Evolutionary conservation across 192 early-diverging fungal genomes (phyloP).

Genomic region (Globomyces pollinis-pini): DNA sequence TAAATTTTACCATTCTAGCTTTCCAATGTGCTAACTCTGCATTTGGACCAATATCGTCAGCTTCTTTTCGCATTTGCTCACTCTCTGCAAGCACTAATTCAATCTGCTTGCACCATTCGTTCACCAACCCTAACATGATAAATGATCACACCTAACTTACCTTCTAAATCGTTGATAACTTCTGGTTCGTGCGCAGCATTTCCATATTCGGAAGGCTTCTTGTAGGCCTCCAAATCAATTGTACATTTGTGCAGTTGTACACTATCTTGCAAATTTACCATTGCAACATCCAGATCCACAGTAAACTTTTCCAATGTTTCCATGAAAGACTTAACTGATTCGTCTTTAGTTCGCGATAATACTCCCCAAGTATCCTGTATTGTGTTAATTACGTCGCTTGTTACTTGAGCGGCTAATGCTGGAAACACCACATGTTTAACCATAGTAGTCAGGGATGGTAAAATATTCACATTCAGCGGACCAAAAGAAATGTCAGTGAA

Average conservation of each 20-base stretch:
- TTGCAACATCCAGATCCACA: conserved; percentile 53
- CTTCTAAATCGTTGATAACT: conserved; percentile 47
- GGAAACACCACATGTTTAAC: conserved; percentile 56
- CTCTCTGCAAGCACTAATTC: conserved; percentile 58
- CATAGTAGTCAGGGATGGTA: conserved; percentile 48
- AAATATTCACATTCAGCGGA: conserved; percentile 35
- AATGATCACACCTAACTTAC: conserved; percentile 15
- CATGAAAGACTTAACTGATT: conserved; percentile 46
- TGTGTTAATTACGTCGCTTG: neutral
- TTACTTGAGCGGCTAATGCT: conserved; percentile 47
- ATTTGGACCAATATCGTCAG: conserved; percentile 62
- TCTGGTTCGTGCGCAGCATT: conserved; percentile 52
- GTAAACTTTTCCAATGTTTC: conserved; percentile 53
- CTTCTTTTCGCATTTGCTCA: conserved; percentile 64
- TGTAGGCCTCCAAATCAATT: conserved; percentile 50
- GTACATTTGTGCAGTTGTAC: conserved; percentile 46
- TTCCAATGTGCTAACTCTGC: conserved; percentile 66
- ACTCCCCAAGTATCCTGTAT: conserved; percentile 55
- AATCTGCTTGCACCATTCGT: conserved; percentile 62
- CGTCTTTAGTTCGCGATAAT: conserved; percentile 37
- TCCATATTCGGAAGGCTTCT: conserved; percentile 47
- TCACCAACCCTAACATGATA: conserved; percentile 38
- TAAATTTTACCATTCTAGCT: conserved; percentile 63
- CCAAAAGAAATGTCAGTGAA: conserved; percentile 49
- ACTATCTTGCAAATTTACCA: conserved; percentile 58